These are phyloP conservation scores for Phytophthora tentaculata DNA, from an alignment of 352 stramenopile genomes.

Conservation along the genomic window DNA sequence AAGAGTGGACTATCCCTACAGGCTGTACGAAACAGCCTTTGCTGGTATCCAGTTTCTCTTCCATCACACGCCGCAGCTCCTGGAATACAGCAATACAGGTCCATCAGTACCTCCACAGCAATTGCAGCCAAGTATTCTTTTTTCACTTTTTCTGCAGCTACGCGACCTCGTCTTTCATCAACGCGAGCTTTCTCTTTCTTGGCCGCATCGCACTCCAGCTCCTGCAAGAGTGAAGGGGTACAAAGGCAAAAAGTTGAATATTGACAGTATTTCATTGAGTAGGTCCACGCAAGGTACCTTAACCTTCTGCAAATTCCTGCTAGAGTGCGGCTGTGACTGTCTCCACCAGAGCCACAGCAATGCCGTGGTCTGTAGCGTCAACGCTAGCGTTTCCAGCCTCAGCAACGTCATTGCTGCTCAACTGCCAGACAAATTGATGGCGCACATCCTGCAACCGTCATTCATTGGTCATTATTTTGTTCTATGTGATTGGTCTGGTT, in stretches of 20 bases:
- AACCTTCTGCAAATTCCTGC: slow-evolving; percentile 15
- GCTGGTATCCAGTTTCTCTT: slow-evolving; percentile 78
- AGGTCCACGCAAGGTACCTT: slow-evolving; percentile 13
- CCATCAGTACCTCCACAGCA: slow-evolving; percentile 10
- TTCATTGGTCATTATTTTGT: slow-evolving; percentile 28
- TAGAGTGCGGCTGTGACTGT: slow-evolving; percentile 3
- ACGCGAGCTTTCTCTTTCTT: slow-evolving; percentile 64
- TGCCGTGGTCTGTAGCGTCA: slow-evolving; percentile 39
- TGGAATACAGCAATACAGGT: slow-evolving; percentile 15
- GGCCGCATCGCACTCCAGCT: slow-evolving; percentile 42
- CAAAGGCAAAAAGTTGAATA: slow-evolving; percentile 16
- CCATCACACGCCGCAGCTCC: slow-evolving; percentile 75
- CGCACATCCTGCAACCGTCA: slow-evolving; percentile 11
- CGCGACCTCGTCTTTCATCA: slow-evolving; percentile 66
- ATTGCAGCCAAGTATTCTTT: background rate
- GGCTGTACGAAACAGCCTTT: slow-evolving; percentile 81
- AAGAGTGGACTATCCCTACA: slow-evolving; percentile 78
- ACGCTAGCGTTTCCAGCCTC: slow-evolving; percentile 33
- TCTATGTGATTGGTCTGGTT: slow-evolving; percentile 4
- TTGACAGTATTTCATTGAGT: slow-evolving; percentile 1
- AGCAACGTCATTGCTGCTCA: slow-evolving; percentile 31
- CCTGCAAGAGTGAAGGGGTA: slow-evolving; percentile 19
- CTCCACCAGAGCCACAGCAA: slow-evolving; percentile 40
- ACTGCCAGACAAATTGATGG: slow-evolving; percentile 23
- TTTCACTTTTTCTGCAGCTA: slow-evolving; percentile 69